Percentiles rank a stretch among this genome's conserved stretches.
Evolutionary conservation across 768 basidiomycete species (phyloP).

Genomic region (Pleurotus tuoliensis): DNA sequence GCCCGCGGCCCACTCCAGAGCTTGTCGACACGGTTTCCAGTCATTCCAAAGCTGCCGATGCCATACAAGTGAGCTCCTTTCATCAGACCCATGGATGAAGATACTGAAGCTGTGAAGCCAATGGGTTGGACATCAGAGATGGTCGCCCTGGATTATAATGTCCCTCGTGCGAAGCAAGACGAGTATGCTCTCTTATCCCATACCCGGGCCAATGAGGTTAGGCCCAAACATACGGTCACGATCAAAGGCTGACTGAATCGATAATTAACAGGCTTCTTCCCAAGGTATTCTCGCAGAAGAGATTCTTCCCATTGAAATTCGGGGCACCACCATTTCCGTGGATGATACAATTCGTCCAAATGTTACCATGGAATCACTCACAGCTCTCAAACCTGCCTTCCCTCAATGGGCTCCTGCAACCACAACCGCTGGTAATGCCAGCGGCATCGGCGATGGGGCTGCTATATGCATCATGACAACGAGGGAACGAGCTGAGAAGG

Average conservation of each 20-base stretch:
- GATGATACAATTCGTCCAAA: constrained; percentile 90
- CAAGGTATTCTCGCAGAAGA: constrained; percentile 79
- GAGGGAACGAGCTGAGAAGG: constrained; percentile 68
- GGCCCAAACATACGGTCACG: neutral
- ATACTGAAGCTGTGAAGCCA: constrained; percentile 40
- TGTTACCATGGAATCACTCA: constrained; percentile 73
- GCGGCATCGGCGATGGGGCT: constrained; percentile 91
- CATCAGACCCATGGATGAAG: too few species aligned
- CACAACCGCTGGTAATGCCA: constrained; percentile 84
- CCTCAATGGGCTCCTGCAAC: constrained; percentile 67
- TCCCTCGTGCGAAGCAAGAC: constrained; percentile 82
- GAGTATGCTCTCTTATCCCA: constrained; percentile 88
- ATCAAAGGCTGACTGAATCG: too few species aligned
- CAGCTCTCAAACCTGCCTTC: constrained; percentile 83
- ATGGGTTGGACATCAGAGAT: constrained; percentile 97
- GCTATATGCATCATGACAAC: constrained; percentile 80
- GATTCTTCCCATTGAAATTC: constrained; percentile 82
- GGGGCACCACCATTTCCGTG: constrained; percentile 58
- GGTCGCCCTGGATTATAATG: constrained; percentile 76
- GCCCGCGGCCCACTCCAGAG: constrained; percentile 73
- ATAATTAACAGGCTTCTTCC: constrained; percentile 47
- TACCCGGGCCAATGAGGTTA: constrained; percentile 70
- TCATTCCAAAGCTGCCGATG: constrained; percentile 66
- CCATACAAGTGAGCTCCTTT: constrained; percentile 52
- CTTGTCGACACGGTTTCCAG: constrained; percentile 55